A percentile compares a stretch with the other conserved stretches of the same genome.
These are phyloP conservation scores for Persicaria maculosa DNA, from an alignment of 148 eudicot species.

Conservation along the genomic window DNA sequence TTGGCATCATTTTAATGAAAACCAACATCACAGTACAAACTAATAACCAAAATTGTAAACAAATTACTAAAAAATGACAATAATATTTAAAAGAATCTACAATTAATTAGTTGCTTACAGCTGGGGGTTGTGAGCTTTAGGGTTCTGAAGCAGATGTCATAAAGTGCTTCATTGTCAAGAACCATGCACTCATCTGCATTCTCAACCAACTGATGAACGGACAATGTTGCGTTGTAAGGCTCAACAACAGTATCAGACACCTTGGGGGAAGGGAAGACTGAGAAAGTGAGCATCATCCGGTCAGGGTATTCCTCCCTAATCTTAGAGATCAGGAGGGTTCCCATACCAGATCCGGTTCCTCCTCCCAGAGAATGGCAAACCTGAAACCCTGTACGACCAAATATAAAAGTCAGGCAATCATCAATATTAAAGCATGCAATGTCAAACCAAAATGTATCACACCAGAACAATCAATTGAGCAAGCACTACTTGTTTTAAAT, in stretches of 20 bases:
- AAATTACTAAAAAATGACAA: background rate
- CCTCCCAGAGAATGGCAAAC: constrained; percentile 18
- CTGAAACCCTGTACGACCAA: constrained; percentile 12
- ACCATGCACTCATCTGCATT: constrained; percentile 18
- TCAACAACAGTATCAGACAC: constrained; percentile 17
- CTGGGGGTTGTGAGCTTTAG: constrained; percentile 16
- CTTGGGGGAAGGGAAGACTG: constrained; percentile 15
- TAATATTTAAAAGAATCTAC: background rate
- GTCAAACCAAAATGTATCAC: no score
- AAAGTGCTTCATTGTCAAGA: constrained; percentile 14
- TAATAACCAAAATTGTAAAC: no score
- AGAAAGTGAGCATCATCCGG: constrained; percentile 14
- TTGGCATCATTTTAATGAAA: no score
- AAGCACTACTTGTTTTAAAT: no score
- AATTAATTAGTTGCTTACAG: constrained; percentile 6
- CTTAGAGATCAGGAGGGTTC: constrained; percentile 16
- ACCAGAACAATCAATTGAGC: no score
- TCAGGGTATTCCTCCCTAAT: constrained; percentile 15
- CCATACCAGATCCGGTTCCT: constrained; percentile 18
- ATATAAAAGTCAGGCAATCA: background rate
- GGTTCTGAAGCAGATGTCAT: constrained; percentile 15
- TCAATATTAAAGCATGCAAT: background rate
- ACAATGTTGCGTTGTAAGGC: constrained; percentile 16
- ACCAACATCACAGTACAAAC: no score
- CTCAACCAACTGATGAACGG: constrained; percentile 17